phyloP scores from a whole-genome alignment of 352 stramenopile genomes.

The Phytophthora cryptogea region DNA sequence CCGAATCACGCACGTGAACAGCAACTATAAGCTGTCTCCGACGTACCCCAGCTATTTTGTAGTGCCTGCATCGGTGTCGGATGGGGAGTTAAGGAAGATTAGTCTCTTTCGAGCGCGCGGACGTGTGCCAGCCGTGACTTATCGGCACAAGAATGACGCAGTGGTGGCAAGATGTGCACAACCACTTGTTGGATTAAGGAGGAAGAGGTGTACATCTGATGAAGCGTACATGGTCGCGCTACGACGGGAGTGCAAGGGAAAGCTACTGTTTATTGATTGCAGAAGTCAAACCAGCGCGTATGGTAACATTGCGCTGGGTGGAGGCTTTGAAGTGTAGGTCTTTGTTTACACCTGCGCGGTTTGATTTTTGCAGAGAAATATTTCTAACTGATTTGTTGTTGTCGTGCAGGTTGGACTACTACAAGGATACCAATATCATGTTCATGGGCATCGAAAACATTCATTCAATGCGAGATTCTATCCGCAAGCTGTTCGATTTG shows the following conservation, averaged over 20 bases:
- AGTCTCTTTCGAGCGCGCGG: constrained; percentile 92
- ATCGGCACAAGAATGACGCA: constrained; percentile 89
- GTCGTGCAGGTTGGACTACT: constrained; percentile 69
- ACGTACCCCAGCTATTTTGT: constrained; percentile 88
- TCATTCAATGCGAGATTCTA: constrained; percentile 90
- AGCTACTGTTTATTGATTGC: constrained; percentile 82
- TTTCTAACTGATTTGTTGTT: neutral
- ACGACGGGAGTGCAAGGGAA: constrained; percentile 57
- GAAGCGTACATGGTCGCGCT: constrained; percentile 81
- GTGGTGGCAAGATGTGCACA: constrained; percentile 94
- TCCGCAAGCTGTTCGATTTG: constrained; percentile 80
- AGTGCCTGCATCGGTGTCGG: constrained; percentile 91
- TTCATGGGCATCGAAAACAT: constrained; percentile 94
- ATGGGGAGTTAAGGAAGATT: constrained; percentile 89
- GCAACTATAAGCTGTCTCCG: constrained; percentile 77
- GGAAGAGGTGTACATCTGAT: constrained; percentile 92
- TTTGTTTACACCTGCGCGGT: neutral
- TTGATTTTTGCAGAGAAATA: too few species aligned
- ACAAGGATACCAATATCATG: constrained; percentile 74
- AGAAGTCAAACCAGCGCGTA: constrained; percentile 87
- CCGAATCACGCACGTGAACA: constrained; percentile 70
- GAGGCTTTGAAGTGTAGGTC: constrained; percentile 86
- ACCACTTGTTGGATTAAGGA: constrained; percentile 93
- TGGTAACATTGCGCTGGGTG: constrained; percentile 78
- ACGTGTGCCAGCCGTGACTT: constrained; percentile 92